These are phyloP conservation scores for Akanthomyces muscarius DNA, from an alignment of 2,329 filamentous ascomycete genomes.

Conservation along the genomic window DNA sequence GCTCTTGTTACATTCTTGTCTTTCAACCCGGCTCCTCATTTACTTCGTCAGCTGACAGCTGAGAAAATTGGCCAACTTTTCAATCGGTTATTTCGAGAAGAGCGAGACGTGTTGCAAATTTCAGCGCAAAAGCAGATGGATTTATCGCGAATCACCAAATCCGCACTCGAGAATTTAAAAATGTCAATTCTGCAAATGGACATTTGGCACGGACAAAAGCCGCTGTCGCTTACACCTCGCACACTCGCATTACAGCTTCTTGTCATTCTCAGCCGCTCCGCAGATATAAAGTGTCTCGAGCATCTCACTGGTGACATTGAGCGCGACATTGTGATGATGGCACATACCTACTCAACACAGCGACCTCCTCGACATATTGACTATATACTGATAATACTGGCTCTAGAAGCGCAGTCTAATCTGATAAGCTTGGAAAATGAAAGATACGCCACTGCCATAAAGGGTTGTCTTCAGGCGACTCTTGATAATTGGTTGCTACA, in stretches of 20 bases:
- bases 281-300: constrained; percentile 18
- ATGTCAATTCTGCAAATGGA: constrained; percentile 46
- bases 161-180: constrained; percentile 52
- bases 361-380: constrained; percentile 30
- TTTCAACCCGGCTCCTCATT: constrained; percentile 56
- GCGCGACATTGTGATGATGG: constrained; percentile 24
- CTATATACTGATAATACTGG: constrained; percentile 41
- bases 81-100: constrained; percentile 47
- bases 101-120: constrained; percentile 56
- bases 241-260: constrained; percentile 61
- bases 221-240: constrained; percentile 55
- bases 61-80: constrained; percentile 55
- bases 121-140: constrained; percentile 63
- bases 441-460: constrained; percentile 27
- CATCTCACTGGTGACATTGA: constrained; percentile 29
- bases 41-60: constrained; percentile 52
- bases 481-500: constrained; percentile 30
- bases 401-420: constrained; percentile 34
- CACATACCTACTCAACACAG: constrained; percentile 22
- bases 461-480: constrained; percentile 28
- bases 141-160: constrained; percentile 61
- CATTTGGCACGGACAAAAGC: constrained; percentile 56
- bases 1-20: constrained; percentile 60
- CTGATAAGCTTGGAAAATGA: constrained; percentile 21
- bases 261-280: constrained; percentile 10